These are phyloP conservation scores for Erodium chrysanthum DNA, from an alignment of 441 rosid species.

Conservation along the genomic window DNA sequence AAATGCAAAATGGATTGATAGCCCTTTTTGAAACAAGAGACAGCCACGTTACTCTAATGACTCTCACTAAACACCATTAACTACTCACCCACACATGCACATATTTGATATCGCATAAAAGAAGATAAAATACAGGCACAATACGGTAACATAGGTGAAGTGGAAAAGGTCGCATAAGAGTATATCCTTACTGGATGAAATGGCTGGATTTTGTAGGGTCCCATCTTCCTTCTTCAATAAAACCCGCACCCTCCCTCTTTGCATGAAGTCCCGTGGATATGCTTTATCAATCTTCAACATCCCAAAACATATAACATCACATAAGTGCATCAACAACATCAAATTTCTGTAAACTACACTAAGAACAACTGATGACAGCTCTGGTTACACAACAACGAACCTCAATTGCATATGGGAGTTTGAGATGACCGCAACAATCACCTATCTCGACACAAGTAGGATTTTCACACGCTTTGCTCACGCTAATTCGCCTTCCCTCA, in stretches of 20 bases:
- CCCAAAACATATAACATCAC: neutral
- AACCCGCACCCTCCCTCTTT: slow-evolving; percentile 86
- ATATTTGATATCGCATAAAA: neutral
- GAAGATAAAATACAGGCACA: neutral
- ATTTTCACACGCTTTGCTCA: slow-evolving; percentile 59
- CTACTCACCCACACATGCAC: neutral
- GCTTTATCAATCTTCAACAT: slow-evolving; percentile 67
- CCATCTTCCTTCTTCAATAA: slow-evolving; percentile 79
- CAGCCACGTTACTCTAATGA: neutral
- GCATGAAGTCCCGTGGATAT: slow-evolving; percentile 92
- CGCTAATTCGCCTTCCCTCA: slow-evolving; percentile 60
- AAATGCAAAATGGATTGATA: neutral
- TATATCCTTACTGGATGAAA: slow-evolving; percentile 54
- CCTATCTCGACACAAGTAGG: slow-evolving; percentile 65
- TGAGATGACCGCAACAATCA: slow-evolving; percentile 62
- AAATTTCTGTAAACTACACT: neutral
- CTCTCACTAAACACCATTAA: neutral
- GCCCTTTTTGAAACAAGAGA: neutral
- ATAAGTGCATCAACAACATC: neutral
- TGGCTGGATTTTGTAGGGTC: slow-evolving; percentile 59
- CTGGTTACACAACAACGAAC: slow-evolving; percentile 22
- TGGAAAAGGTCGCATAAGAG: neutral
- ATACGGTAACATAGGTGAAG: neutral
- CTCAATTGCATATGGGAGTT: slow-evolving; percentile 58
- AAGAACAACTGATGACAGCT: neutral